A percentile compares a stretch with the other conserved stretches of the same genome.
phyloP scores from a whole-genome alignment of 176 grass and related monocot species.

The Musa troglodytarum region DNA sequence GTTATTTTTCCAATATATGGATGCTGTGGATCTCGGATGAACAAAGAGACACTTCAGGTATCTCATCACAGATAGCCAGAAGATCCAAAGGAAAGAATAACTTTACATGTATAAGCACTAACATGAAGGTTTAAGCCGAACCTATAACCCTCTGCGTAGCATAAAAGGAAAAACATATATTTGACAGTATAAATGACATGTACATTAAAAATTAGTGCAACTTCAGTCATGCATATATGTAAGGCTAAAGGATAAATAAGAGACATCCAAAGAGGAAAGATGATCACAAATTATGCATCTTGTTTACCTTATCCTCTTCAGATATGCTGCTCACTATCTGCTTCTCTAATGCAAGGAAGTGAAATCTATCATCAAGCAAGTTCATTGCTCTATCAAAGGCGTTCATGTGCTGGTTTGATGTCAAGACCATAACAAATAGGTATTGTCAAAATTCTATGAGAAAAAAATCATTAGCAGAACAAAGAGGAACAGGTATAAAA shows the following conservation, averaged over 20 bases:
- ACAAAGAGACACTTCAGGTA: neutral
- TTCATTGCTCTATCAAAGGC: slow-evolving; percentile 94
- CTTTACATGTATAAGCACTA: neutral
- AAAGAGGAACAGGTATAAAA: neutral
- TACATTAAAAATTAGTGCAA: neutral
- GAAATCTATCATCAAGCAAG: slow-evolving; percentile 62
- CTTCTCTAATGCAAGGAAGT: slow-evolving; percentile 70
- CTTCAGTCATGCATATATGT: neutral
- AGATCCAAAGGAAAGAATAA: neutral
- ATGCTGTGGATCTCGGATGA: neutral
- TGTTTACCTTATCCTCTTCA: slow-evolving; percentile 76
- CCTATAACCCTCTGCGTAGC: neutral
- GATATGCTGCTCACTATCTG: slow-evolving; percentile 81
- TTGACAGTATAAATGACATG: neutral
- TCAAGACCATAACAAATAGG: slow-evolving; percentile 12
- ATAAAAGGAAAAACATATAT: neutral
- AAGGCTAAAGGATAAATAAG: neutral
- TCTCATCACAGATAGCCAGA: neutral
- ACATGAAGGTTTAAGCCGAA: neutral
- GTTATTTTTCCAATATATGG: neutral
- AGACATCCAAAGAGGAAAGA: no score
- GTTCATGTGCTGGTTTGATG: slow-evolving; percentile 74
- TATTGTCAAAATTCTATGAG: neutral
- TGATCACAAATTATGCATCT: neutral
- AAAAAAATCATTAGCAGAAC: neutral